Evolutionary conservation across 1,139 yeast species (phyloP).

Genomic region (Lodderomyces jiufengensis): DNA sequence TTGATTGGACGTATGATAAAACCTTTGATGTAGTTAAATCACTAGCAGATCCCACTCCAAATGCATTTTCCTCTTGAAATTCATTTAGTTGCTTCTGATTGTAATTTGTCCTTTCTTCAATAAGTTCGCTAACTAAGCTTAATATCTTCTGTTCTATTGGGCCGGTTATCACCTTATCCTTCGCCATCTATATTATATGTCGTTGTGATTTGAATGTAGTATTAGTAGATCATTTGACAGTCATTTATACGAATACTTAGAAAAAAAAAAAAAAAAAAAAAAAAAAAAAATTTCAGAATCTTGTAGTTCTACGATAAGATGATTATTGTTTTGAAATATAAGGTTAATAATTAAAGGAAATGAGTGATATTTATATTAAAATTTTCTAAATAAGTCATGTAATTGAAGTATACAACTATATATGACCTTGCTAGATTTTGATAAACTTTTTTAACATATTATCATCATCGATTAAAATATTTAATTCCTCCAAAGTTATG

Average conservation of each 20-base stretch:
- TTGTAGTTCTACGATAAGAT: no score
- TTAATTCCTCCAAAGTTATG: slow-evolving; percentile 42
- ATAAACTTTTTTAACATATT: slow-evolving; percentile 32
- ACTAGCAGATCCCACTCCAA: slow-evolving; percentile 52
- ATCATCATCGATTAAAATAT: slow-evolving; percentile 27
- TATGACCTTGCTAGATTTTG: slow-evolving; percentile 25
- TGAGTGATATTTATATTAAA: no score
- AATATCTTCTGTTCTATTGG: slow-evolving; percentile 49
- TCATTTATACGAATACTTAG: no score
- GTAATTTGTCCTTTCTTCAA: slow-evolving; percentile 50
- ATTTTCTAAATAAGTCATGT: not conserved
- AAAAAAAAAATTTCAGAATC: no score
- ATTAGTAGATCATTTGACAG: no score
- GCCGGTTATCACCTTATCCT: slow-evolving; percentile 17
- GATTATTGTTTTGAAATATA: not conserved
- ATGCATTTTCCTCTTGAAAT: slow-evolving; percentile 30
- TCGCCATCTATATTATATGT: slow-evolving; percentile 1
- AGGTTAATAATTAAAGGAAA: not conserved
- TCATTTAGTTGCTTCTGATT: slow-evolving; percentile 26
- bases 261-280: no score
- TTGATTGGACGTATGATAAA: slow-evolving; percentile 50
- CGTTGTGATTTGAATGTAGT: not conserved
- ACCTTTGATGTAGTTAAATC: slow-evolving; percentile 53
- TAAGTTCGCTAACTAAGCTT: slow-evolving; percentile 45
- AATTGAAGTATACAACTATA: no score